Base-by-base conservation (phyloP, 2,329 filamentous ascomycete species). In the Ophidiomyces ophidiicola region DNA sequence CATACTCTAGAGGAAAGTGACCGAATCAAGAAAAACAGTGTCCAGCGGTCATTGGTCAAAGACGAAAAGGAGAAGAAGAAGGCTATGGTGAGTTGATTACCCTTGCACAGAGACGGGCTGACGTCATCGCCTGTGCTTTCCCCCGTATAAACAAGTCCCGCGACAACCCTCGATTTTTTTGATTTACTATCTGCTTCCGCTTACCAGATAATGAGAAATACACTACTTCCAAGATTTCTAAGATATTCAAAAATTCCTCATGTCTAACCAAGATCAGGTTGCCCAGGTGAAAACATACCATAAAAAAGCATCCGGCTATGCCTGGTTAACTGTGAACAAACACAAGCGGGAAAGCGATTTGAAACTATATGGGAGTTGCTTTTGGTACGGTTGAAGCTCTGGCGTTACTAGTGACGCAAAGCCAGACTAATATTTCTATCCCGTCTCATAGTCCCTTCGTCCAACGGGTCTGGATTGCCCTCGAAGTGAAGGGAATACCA, bases 381-480 rank as follows among this genome's bases (percentile, higher is more conserved):
- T 86, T 58, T 92, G 85, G 82, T 84, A 64, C 51, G 67, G 23
- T 20, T 5, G 15, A 33, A 8, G 5, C 12, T n/a, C 6, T 30
- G 25, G 7, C 20, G 8, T 5, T 14, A 26, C 17, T n/a, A 25
- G 3, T 10, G 8, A 10, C 12, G 3, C 24, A 15, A 8, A 21
- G 5, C 12, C 36, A 42, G 29, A 39, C 28, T 2, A 2, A 6
- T 28, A 2, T 19, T 34, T 2, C 7, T 35, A 25, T 34, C 23
- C 7, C 14, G 4, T 32, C 45, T 52, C 23, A 51, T 48, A 82
- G 80, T 53, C 84, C 84, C 18, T 90, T 88, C 55, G 84, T 85
- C 1, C 84, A 92, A 55, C 76, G 84, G 12, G 81, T 90, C 18
- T 93, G 85, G 85, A 90, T 93, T 47, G 81, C 84, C 1, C 69